phyloP scores from a whole-genome alignment of 2,329 filamentous ascomycete genomes.

The Apiospora sp. region DNA sequence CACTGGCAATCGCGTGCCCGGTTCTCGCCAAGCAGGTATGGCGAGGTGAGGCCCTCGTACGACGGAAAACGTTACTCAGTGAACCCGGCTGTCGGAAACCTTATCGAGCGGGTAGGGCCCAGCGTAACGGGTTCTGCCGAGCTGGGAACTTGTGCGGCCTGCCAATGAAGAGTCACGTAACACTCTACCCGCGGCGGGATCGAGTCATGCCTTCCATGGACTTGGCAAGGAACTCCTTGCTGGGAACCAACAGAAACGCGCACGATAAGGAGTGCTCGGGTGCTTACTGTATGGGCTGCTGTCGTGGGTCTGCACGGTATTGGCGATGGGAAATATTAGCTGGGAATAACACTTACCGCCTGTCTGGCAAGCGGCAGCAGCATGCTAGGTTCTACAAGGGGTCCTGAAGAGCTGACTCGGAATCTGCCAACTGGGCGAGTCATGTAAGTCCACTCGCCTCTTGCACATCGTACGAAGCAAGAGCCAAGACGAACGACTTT shows the following conservation, averaged over 20 bases:
- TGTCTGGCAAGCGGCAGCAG: neutral
- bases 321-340: neutral
- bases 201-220: neutral
- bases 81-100: neutral
- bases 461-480: neutral
- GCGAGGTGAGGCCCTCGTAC: neutral
- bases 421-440: neutral
- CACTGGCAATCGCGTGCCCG: neutral
- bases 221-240: neutral
- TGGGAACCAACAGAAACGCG: neutral
- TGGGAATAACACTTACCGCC: neutral
- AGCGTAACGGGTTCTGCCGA: neutral
- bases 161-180: neutral
- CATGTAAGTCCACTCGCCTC: neutral
- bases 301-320: neutral
- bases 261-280: neutral
- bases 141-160: neutral
- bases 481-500: neutral
- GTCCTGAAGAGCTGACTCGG: neutral
- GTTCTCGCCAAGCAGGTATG: neutral
- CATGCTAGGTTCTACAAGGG: neutral
- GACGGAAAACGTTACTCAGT: neutral
- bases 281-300: neutral
- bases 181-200: neutral
- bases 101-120: constrained; percentile 8